Evolutionary conservation across 2,329 filamentous ascomycete species (phyloP), one percentile per base, ranked within the genome.

Genomic region (Incumbomyces lentus): DNA sequence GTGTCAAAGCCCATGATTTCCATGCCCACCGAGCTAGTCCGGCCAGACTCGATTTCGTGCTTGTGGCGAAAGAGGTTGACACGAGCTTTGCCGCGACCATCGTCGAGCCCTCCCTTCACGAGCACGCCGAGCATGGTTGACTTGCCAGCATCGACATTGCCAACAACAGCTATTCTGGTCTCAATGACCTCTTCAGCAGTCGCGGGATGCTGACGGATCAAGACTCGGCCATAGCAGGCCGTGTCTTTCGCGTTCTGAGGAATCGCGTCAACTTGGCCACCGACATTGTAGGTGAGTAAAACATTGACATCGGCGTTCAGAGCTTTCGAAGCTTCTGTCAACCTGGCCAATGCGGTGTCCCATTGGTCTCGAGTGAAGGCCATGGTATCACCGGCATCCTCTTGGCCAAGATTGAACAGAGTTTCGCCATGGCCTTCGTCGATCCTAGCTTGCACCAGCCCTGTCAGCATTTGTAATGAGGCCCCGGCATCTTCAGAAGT

Each of bases 1-100:
- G 84, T 87, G 64, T 96, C 88, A 58, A 95, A 98, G 1, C 92
- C 92, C 83, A 96, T 88, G 51, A 96, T 96, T 65, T 98, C 92
- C 89, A 96, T 93, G 35, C 92, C 90, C 0, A 98, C 92, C 0
- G 89, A 95, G 62, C 87, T 95, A 8, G 92, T 98, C 54, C 92
- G 78, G 1, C 92, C 92, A 39, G 86, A 92, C 66, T 98, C 92
- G 34, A 96, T 84, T 67, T 98, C 92, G 60, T 98, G 92, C 67
- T 98, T 96, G 66, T 98, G 92, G 13, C 92, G 79, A 68, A 98
- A 98, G 11, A 98, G 79, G 55, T 95, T 96, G 43, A 98, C 86
- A 52, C 92, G 83, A 38, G 92, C 90, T 64, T 86, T 90, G 11
- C 92, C 92, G 60, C 92, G 78, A 13, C 92, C 92, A 66, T 98